Evolutionary conservation across 805 yeast species (phyloP).

Genomic region (Brettanomyces nanus): DNA sequence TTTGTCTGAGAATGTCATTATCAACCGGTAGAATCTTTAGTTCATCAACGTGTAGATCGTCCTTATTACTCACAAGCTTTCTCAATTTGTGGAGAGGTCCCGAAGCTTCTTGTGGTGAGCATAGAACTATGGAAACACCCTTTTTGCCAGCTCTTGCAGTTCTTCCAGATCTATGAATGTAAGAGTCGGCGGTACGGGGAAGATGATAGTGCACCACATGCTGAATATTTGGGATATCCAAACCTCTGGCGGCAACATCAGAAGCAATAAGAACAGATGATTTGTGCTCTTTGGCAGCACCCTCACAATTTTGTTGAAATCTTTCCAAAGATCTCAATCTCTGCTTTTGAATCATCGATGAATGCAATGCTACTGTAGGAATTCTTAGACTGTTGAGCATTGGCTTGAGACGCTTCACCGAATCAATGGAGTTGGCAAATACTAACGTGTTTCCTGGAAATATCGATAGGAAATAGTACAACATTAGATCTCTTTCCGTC

Average conservation of each 20-base stretch:
- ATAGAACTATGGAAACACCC: conserved; percentile 91
- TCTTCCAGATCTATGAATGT: conserved; percentile 94
- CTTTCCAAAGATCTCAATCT: conserved; percentile 79
- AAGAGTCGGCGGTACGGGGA: conserved; percentile 90
- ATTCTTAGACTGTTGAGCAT: conserved; percentile 62
- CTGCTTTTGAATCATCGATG: conserved; percentile 92
- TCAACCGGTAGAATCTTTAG: conserved; percentile 72
- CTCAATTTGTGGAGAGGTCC: conserved; percentile 79
- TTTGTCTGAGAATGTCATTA: conserved; percentile 57
- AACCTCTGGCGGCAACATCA: conserved; percentile 97
- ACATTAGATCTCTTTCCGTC: conserved; percentile 78
- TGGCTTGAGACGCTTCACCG: conserved; percentile 80
- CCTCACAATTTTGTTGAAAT: conserved; percentile 43
- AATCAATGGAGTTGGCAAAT: conserved; percentile 91
- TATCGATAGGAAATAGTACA: conserved; percentile 78
- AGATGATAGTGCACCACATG: conserved; percentile 95
- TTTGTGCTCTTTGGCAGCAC: conserved; percentile 31
- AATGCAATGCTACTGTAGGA: conserved; percentile 72
- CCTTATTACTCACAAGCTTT: conserved; percentile 34
- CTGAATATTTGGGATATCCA: conserved; percentile 83
- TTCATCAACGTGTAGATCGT: conserved; percentile 28
- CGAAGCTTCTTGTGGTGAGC: conserved; percentile 89
- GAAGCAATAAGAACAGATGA: conserved; percentile 79
- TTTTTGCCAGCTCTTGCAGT: conserved; percentile 94
- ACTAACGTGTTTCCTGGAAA: conserved; percentile 87